Conservation (phyloP, 208 protist genomes). For the Acanthamoeba lenticulata region DNA sequence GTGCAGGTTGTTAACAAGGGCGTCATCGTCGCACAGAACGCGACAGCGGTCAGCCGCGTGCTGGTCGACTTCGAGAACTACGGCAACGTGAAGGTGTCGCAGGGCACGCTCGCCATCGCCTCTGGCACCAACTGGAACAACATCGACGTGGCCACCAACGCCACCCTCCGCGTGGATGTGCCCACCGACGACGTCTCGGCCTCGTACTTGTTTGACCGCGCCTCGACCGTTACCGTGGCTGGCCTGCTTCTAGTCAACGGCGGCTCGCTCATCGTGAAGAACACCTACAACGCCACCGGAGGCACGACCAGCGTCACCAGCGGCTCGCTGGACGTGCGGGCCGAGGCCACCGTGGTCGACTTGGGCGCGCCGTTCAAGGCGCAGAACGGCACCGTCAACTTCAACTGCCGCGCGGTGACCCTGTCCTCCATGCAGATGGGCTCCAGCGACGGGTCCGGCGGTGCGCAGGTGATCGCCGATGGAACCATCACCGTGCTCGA, state of each 20-base stretch:
- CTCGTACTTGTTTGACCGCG: background rate
- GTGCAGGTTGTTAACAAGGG: constrained; percentile 31
- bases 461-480: constrained; percentile 18
- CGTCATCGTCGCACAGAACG: background rate
- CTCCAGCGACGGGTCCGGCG: background rate
- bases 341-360: constrained; percentile 46
- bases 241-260: background rate
- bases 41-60: background rate
- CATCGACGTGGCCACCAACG: background rate
- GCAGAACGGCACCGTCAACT: constrained; percentile 38
- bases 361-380: constrained; percentile 32
- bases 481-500: constrained; percentile 11
- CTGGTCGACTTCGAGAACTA: constrained; percentile 59
- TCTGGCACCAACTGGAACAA: constrained; percentile 30
- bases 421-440: constrained; percentile 57
- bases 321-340: constrained; percentile 2
- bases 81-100: background rate
- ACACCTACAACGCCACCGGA: constrained; percentile 11
- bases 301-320: background rate
- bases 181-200: background rate
- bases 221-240: background rate
- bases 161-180: background rate
- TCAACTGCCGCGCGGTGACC: constrained; percentile 25
- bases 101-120: constrained; percentile 13
- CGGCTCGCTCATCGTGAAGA: background rate